phyloP scores from a whole-genome alignment of 176 grass and related monocot species.

The Hsuehochloa calcarea region DNA sequence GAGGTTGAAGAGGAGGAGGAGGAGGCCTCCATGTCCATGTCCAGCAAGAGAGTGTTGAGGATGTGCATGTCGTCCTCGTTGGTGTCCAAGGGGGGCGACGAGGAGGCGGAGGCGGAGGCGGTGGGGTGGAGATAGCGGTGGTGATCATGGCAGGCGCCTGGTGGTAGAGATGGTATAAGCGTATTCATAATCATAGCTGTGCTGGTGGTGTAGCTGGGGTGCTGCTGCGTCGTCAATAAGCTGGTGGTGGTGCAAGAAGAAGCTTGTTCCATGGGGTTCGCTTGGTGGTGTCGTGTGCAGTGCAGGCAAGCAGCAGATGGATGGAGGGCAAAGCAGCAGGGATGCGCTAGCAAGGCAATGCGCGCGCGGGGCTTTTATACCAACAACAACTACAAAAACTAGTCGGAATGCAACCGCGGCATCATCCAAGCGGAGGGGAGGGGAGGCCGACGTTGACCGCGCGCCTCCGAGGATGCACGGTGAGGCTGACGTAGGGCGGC shows the following conservation, averaged over 20 bases:
- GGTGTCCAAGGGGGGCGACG: not conserved
- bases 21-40: constrained; percentile 7
- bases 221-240: not conserved
- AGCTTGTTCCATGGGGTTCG: not conserved
- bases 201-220: not conserved
- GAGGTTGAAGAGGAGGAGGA: not conserved
- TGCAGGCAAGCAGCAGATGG: no score
- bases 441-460: no score
- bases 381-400: no score
- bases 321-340: no score
- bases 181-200: not conserved
- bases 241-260: no score
- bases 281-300: no score
- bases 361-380: no score
- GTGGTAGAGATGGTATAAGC: not conserved
- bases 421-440: no score
- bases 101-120: not conserved
- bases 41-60: constrained; percentile 29
- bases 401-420: no score
- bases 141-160: not conserved
- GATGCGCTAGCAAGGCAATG: no score
- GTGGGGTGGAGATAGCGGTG: not conserved
- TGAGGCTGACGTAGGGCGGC: no score
- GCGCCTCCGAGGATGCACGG: no score
- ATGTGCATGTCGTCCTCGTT: constrained; percentile 17